Evolutionary conservation across 148 eudicot species (phyloP).

Genomic region (Rhododendron griersonianum): DNA sequence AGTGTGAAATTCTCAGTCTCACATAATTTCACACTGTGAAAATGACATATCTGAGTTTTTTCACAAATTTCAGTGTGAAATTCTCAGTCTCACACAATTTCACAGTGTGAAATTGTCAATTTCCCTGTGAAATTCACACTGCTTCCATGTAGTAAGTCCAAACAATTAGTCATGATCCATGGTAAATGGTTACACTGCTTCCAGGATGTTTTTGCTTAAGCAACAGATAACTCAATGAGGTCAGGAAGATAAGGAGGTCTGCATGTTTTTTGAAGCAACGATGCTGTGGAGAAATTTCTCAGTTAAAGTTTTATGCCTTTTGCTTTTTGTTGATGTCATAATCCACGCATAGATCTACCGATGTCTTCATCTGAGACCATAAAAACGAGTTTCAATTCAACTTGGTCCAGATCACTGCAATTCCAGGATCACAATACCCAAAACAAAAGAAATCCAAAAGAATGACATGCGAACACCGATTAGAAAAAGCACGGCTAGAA

Average conservation of each 20-base stretch:
- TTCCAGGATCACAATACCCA: not conserved
- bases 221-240: not conserved
- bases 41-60: too few species aligned
- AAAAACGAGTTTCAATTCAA: slow-evolving; percentile 3
- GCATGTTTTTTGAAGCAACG: not conserved
- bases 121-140: too few species aligned
- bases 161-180: not conserved
- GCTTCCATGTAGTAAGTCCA: not conserved
- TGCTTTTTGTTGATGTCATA: slow-evolving; percentile 78
- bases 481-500: not conserved
- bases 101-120: too few species aligned
- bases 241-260: not conserved
- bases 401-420: not conserved
- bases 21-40: too few species aligned
- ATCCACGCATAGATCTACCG: slow-evolving; percentile 81
- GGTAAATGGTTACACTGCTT: not conserved
- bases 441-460: not conserved
- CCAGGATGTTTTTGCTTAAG: not conserved
- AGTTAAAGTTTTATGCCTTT: slow-evolving; percentile 27
- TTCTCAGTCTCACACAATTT: too few species aligned
- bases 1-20: too few species aligned
- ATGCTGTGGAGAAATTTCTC: not conserved
- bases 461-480: not conserved
- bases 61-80: too few species aligned
- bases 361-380: slow-evolving; percentile 74